phyloP scores from a whole-genome alignment of 345 rosid genomes.

The Eucalyptus erythrocorys region DNA sequence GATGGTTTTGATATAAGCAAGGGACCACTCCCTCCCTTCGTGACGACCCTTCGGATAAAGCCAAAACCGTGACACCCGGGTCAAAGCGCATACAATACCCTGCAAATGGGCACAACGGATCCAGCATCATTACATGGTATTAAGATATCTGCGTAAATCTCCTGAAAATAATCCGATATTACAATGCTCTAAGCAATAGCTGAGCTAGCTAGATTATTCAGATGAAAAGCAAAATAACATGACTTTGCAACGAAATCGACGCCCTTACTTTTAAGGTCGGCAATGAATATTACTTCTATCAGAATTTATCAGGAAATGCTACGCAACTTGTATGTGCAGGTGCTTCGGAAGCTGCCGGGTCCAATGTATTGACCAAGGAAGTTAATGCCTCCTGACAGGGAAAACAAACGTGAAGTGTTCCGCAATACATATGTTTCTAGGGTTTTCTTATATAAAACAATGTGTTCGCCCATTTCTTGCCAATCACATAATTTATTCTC shows the following conservation, averaged over 20 bases:
- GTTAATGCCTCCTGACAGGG: not conserved
- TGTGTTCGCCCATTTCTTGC: not conserved
- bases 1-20: not conserved
- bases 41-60: not conserved
- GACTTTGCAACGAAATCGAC: not conserved
- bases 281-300: not conserved
- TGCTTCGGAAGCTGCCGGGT: not conserved
- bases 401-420: not conserved
- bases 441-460: not conserved
- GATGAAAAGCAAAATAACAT: not conserved
- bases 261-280: not conserved
- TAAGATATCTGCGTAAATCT: not conserved
- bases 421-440: not conserved
- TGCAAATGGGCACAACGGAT: not conserved
- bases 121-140: not conserved
- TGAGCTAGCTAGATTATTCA: not conserved
- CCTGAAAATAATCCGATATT: not conserved
- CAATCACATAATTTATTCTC: not conserved
- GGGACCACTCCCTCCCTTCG: not conserved
- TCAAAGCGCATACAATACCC: not conserved
- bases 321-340: not conserved
- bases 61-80: not conserved
- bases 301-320: not conserved
- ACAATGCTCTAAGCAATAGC: not conserved
- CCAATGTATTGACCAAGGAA: not conserved